Evolutionary conservation across 495 filamentous ascomycete genomes (phyloP).

Genomic region (Xylaria intraflava): DNA sequence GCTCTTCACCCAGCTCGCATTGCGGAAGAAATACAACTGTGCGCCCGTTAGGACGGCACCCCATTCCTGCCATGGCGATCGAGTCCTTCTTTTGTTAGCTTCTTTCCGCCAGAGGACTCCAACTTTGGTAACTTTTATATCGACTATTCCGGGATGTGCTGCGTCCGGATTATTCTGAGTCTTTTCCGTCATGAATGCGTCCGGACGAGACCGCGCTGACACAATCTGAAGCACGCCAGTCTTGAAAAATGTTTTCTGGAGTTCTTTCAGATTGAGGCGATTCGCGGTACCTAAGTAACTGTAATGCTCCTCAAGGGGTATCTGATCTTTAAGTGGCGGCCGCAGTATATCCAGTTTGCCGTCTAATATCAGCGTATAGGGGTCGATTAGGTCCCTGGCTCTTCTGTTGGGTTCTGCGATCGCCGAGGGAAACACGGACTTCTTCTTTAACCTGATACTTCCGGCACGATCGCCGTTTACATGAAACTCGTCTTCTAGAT

Average conservation of each 20-base stretch:
- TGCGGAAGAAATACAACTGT: slow-evolving; percentile 94
- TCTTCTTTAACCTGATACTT: slow-evolving; percentile 61
- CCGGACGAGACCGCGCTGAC: slow-evolving; percentile 83
- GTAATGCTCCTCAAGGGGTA: slow-evolving; percentile 89
- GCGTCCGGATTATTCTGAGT: slow-evolving; percentile 78
- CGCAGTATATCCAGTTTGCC: slow-evolving; percentile 73
- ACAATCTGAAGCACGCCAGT: slow-evolving; percentile 90
- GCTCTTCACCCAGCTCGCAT: slow-evolving; percentile 83
- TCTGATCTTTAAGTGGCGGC: slow-evolving; percentile 82
- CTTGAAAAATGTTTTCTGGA: slow-evolving; percentile 83
- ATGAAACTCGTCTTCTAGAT: slow-evolving; percentile 85
- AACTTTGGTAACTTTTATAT: slow-evolving; percentile 96
- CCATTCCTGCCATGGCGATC: slow-evolving; percentile 98
- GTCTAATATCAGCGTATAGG: slow-evolving; percentile 90
- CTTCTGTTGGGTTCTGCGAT: slow-evolving; percentile 59
- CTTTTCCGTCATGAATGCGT: slow-evolving; percentile 85
- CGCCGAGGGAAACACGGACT: slow-evolving; percentile 61
- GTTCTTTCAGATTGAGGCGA: slow-evolving; percentile 63
- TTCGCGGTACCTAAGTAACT: slow-evolving; percentile 71
- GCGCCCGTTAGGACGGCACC: slow-evolving; percentile 90
- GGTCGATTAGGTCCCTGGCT: slow-evolving; percentile 81
- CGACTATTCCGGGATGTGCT: slow-evolving; percentile 87
- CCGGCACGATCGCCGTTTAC: slow-evolving; percentile 68
- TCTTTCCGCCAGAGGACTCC: slow-evolving; percentile 95
- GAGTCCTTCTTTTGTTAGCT: slow-evolving; percentile 83